Evolutionary conservation across 352 stramenopile species (phyloP), one percentile per base, ranked within the genome.

Genomic region (Phytophthora cryptogea): DNA sequence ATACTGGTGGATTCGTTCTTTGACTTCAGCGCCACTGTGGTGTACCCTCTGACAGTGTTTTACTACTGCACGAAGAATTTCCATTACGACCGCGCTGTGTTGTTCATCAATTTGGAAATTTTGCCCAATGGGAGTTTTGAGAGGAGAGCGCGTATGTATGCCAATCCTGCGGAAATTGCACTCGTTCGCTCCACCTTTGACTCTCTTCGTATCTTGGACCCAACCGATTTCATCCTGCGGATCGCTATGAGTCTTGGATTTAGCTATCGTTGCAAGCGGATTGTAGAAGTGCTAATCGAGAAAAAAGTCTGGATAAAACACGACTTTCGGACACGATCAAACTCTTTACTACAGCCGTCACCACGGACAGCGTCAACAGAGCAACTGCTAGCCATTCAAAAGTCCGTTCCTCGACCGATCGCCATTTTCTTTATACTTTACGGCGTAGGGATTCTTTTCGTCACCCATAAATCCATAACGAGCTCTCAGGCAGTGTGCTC

Each of bases 221-320:
- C 30, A 0, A 30, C 54, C 4, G 54, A 78, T 11, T 35, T 78
- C 1, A 48, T 76, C 16, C 35, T 78, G 4, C 63, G 63, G 8
- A 49, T 84, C 2, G 61, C 62, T 4, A 71, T 71, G 56, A 79
- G 70, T 33, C 8, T 74, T 3, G 59, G 67, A 5, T 76, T 81
- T 30, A 62, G 44, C 14, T 76, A 76, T 27, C 72, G 72, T 2
- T 62, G 63, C 53, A 69, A 74, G 36, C 59, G 70, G 1, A 67
- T 83, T 20, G 44, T 78, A 4, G 61, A 78, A 16, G 47, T 67
- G 0, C 43, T 74, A 0, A 59, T 72, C 7, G 43, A 63, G 11
- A 23, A 23, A 23, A 23, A 23, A 23, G 20, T 23, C 20, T 23
- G 20, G 20, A 23, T 3, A 2, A 23, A 23, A 2, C 20, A 23